These are phyloP conservation scores for Conidiobolus incongruus DNA, from an alignment of 371 early-diverging fungal genomes.

Conservation along the genomic window DNA sequence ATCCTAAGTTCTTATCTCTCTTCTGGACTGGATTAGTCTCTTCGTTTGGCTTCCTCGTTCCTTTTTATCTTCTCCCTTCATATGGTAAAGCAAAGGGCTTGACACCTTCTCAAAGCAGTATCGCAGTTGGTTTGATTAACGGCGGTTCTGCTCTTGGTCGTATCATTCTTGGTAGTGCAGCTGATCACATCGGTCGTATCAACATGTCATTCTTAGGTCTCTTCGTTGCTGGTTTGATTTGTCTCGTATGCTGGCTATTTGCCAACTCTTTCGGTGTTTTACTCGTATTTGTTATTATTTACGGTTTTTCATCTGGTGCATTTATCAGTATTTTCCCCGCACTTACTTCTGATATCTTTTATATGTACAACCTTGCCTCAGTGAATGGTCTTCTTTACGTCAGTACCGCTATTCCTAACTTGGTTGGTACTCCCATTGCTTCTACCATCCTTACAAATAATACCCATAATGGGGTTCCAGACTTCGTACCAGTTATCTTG, in stretches of 20 bases:
- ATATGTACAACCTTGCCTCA: no score
- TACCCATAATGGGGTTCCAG: neutral
- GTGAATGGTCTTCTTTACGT: slow-evolving; percentile 13
- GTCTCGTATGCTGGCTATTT: slow-evolving; percentile 34
- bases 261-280: slow-evolving; percentile 15
- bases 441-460: slow-evolving; percentile 14
- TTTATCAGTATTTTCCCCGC: slow-evolving; percentile 20
- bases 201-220: slow-evolving; percentile 22
- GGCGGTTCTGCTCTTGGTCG: slow-evolving; percentile 38
- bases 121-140: slow-evolving; percentile 24
- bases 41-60: slow-evolving; percentile 9
- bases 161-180: slow-evolving; percentile 27
- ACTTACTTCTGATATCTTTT: no score
- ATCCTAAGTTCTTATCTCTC: no score
- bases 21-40: no score
- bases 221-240: slow-evolving; percentile 17
- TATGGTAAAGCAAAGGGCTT: slow-evolving; percentile 15
- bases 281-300: slow-evolving; percentile 24
- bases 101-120: slow-evolving; percentile 13
- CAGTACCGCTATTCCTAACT: slow-evolving; percentile 10
- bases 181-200: slow-evolving; percentile 34
- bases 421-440: slow-evolving; percentile 15
- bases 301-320: slow-evolving; percentile 26
- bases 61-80: slow-evolving; percentile 3
- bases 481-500: neutral